Conservation (phyloP, 495 filamentous ascomycete species). For the Aspergillus affinis region DNA sequence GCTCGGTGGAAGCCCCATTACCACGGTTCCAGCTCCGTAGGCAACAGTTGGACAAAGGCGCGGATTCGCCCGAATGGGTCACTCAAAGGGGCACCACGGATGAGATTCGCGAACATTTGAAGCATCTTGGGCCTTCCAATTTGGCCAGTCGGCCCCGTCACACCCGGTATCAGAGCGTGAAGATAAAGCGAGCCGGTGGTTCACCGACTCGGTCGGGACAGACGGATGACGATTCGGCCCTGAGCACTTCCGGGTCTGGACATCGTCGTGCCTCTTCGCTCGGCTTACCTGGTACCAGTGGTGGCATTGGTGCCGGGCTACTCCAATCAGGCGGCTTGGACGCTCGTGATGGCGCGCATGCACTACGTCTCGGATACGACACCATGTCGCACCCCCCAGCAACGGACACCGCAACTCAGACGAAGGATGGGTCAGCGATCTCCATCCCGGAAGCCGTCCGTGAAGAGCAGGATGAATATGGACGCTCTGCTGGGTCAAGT, state of each 20-base stretch:
- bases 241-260: constrained; percentile 30
- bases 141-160: constrained; percentile 77
- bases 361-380: constrained; percentile 66
- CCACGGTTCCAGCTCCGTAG: constrained; percentile 46
- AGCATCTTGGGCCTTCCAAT: constrained; percentile 90
- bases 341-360: constrained; percentile 69
- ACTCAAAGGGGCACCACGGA: constrained; percentile 42
- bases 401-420: constrained; percentile 26
- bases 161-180: constrained; percentile 85
- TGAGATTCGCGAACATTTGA: constrained; percentile 80
- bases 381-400: constrained; percentile 36
- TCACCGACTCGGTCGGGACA: constrained; percentile 42
- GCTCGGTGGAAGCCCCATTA: constrained; percentile 53
- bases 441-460: constrained; percentile 38
- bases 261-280: constrained; percentile 18
- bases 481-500: constrained; percentile 21
- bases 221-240: constrained; percentile 37
- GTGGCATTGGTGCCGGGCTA: constrained; percentile 53
- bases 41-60: constrained; percentile 28
- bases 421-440: constrained; percentile 29
- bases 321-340: constrained; percentile 45
- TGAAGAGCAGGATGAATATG: constrained; percentile 38
- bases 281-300: constrained; percentile 27
- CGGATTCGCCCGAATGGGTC: constrained; percentile 31
- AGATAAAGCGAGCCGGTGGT: constrained; percentile 72